Evolutionary conservation across 495 filamentous ascomycete species (phyloP), one percentile per base, ranked within the genome.

Genomic region (Usnea hakonensis): DNA sequence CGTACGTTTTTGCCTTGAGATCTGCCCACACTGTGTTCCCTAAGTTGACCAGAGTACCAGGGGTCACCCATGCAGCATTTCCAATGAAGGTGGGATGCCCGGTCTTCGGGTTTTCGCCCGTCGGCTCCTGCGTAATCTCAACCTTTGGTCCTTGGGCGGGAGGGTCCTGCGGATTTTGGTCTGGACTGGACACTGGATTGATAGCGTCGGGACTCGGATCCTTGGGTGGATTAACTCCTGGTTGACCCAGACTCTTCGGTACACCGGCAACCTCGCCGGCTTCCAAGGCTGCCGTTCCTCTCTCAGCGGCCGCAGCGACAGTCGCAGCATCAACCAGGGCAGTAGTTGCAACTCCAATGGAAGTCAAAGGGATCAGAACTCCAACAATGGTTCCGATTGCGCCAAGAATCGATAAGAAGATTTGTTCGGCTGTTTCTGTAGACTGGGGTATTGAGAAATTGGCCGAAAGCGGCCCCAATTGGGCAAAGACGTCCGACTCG

Each of bases 371-470:
- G 6, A 58, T 35, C 36, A 36, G n/a, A 16, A 58, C 40, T 38
- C 55, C 55, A 32, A 58, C 3, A 17, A 58, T 40, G 16, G 55
- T 58, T 38, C 35, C 36, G 10, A 58, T 7, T 58, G 55, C 36
- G 35, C 55, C 55, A 36, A 58, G 55, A 5, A 58, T 21, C 11
- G 55, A 58, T 41, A 58, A 26, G 11, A 58, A 58, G 30, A 58
- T 40, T 26, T 5, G 2, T 41, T 41, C 36, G 40, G 55, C 35
- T 32, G 43, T 44, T 9, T 19, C n/a, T 44, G 19, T 21, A 9
- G n/a, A 21, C n/a, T 44, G 43, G 8, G 43, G 3, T 0, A 38
- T 13, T 2, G 55, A 36, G 36, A 41, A 36, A 19, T 58, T 41
- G 2, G 55, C 55, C 10, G 30, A 3, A 0, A 58, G 16, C 19